Conservation (phyloP, 2,329 filamentous ascomycete species). For the Hortaea werneckii region DNA sequence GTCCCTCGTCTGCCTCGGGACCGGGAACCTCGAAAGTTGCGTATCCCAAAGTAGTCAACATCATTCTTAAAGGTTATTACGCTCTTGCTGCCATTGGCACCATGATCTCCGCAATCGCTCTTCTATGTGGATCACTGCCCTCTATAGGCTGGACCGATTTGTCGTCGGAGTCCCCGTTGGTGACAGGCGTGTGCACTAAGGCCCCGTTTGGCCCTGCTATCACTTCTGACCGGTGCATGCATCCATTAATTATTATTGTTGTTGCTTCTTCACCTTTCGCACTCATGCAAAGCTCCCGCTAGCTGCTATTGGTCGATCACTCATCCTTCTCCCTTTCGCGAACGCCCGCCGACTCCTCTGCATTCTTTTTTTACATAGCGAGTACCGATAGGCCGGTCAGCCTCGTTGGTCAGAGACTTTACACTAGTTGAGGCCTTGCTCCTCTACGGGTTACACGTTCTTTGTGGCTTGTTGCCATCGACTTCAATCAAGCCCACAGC, state of each 20-base stretch:
- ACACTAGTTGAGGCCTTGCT: background rate
- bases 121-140: background rate
- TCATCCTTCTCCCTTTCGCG: background rate
- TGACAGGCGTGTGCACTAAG: background rate
- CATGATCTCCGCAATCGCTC: background rate
- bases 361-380: background rate
- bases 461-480: background rate
- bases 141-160: background rate
- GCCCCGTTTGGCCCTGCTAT: no score
- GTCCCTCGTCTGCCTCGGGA: background rate
- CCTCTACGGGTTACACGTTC: background rate
- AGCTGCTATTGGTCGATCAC: background rate
- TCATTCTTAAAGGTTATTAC: background rate
- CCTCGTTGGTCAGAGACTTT: background rate
- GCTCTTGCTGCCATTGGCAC: background rate
- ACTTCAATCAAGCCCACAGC: background rate
- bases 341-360: background rate
- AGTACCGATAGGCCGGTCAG: background rate
- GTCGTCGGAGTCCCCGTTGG: background rate
- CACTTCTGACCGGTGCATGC: background rate
- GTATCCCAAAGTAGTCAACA: background rate
- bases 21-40: background rate
- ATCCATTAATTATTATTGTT: background rate
- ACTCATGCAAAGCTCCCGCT: background rate
- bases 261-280: background rate